phyloP scores from a whole-genome alignment of 805 yeast species.

The Saccharomycopsis selenospora region DNA sequence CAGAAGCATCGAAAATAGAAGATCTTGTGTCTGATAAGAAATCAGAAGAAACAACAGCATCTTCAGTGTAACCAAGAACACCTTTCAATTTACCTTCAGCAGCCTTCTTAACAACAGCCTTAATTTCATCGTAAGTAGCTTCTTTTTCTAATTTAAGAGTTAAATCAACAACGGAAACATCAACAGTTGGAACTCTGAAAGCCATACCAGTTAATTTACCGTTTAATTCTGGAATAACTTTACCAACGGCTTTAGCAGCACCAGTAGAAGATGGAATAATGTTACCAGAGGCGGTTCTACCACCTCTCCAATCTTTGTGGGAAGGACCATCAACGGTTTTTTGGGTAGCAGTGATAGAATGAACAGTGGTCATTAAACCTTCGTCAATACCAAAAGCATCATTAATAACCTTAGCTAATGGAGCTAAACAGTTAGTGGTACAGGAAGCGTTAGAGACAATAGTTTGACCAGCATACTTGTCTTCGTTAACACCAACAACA shows the following conservation, averaged over 20 bases:
- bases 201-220: conserved; percentile 95
- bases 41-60: conserved; percentile 86
- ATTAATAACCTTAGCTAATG: conserved; percentile 84
- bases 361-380: conserved; percentile 94
- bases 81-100: conserved; percentile 76
- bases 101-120: conserved; percentile 66
- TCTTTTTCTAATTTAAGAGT: conserved; percentile 74
- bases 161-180: conserved; percentile 89
- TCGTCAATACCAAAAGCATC: conserved; percentile 82
- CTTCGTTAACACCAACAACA: conserved; percentile 85
- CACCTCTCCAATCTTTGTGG: conserved; percentile 98
- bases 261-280: conserved; percentile 94
- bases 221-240: conserved; percentile 83
- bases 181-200: conserved; percentile 88
- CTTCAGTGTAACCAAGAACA: conserved; percentile 83
- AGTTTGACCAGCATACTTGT: conserved; percentile 61
- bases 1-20: conserved; percentile 84
- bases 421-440: conserved; percentile 94
- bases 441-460: conserved; percentile 91
- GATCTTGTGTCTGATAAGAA: conserved; percentile 80
- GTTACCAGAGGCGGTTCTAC: conserved; percentile 94
- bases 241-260: conserved; percentile 97
- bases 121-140: conserved; percentile 78
- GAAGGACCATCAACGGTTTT: conserved; percentile 97
- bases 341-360: conserved; percentile 94